Percentiles rank a stretch among this genome's conserved stretches.
phyloP scores from a whole-genome alignment of 345 rosid species.

The Boechera stricta region DNA sequence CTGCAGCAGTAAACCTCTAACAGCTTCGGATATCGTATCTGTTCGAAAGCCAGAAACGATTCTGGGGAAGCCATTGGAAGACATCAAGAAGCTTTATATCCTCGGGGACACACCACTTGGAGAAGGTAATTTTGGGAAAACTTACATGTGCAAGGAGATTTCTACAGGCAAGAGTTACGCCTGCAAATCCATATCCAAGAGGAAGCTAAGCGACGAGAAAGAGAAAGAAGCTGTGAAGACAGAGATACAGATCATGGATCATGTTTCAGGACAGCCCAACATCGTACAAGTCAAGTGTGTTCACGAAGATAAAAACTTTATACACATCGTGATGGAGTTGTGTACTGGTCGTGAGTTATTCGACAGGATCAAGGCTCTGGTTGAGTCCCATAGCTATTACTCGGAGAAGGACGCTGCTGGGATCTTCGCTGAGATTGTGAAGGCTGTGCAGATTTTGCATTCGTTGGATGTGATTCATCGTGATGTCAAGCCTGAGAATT shows the following conservation, averaged over 20 bases:
- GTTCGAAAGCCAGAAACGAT: conserved; percentile 43
- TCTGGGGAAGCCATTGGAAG: conserved; percentile 65
- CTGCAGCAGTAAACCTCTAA: neutral
- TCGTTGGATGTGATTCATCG: conserved; percentile 74
- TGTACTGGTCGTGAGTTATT: conserved; percentile 82
- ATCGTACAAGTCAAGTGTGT: conserved; percentile 67
- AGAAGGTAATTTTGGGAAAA: conserved; percentile 69
- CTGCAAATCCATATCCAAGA: conserved; percentile 68
- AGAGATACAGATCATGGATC: conserved; percentile 74
- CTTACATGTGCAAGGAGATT: conserved; percentile 66
- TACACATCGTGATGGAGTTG: conserved; percentile 81
- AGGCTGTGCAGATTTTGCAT: conserved; percentile 69
- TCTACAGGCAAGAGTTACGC: conserved; percentile 61
- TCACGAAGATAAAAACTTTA: conserved; percentile 62
- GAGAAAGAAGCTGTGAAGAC: conserved; percentile 63
- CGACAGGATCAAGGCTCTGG: conserved; percentile 53
- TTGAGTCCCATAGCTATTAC: conserved; percentile 51
- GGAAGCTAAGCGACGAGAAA: conserved; percentile 51
- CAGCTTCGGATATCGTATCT: neutral
- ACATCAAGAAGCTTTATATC: conserved; percentile 53
- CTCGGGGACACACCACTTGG: conserved; percentile 67
- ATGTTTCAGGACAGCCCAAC: conserved; percentile 68
- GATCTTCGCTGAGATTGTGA: conserved; percentile 58
- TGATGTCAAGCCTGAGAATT: conserved; percentile 83
- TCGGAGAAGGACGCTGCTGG: conserved; percentile 71